Base-by-base conservation (phyloP, 495 filamentous ascomycete genomes). In the Astrothelium subdiscretum region DNA sequence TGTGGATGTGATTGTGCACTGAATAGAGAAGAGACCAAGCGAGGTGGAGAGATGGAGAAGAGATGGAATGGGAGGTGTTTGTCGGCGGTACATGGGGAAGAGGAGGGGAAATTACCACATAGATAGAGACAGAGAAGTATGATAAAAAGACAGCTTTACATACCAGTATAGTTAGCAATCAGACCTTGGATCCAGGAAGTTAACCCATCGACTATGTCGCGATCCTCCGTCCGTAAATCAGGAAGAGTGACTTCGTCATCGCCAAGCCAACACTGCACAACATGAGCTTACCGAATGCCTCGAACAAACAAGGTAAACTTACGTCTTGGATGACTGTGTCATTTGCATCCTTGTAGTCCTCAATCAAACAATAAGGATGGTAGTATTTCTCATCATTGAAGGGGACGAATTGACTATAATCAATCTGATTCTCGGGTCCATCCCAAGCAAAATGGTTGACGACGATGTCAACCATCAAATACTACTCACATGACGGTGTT, bases 401-500 rank as follows among this genome's bases (percentile, higher is more conserved):
- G 11, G 87, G 84, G 31, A 77, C 80, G 70, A 87, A 84, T 32
- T 75, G 66, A 32, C 73, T 75, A 71, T 87, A 87, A 72, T 87
- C 79, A 40, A 88, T 80, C 32, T 70, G 75, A 26, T 73, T 65
- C 3, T 54, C 12, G 4, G 48, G 2, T 54, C 48, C 48, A 54
- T 54, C 48, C 48, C 48, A 83, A 27, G 83, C 87, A 80, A 90
- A 84, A 67, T 90, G 86, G 69, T 91, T 91, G 12, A 85, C 80
- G 12, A 90, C 88, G 0, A 90, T 79, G 65, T 91, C 88, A 29
- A 89, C 82, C 88, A 91, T 90, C 32, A 90, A 74, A 54, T 85
- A 87, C 59, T 62, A 54, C 10, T 42, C 57, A 61, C 64, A 63
- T 62, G 64, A 62, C 43, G 58, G 59, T 66, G n/a, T 40, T 32